phyloP scores from a whole-genome alignment of 441 rosid species.

The Geranium incanum region DNA sequence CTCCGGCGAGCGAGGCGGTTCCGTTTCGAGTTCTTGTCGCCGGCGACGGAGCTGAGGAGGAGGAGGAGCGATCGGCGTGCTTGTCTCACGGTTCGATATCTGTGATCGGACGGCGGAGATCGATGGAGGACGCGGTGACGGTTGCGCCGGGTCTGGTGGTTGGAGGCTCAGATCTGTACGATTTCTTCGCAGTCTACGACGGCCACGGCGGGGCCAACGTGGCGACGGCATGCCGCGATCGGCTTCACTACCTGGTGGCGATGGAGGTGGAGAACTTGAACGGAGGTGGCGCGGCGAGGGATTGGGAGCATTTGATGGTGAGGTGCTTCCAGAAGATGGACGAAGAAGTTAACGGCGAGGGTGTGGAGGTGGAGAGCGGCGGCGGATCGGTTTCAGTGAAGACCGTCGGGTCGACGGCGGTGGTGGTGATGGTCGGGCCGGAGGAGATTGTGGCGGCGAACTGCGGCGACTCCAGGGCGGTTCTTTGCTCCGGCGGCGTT shows the following conservation, averaged over 20 bases:
- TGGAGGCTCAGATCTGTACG: constrained; percentile 22
- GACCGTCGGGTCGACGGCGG: constrained; percentile 26
- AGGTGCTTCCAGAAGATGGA: constrained; percentile 33
- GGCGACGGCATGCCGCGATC: constrained; percentile 22
- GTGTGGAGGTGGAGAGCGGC: neutral
- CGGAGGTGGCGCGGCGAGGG: constrained; percentile 10
- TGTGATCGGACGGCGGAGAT: constrained; percentile 31
- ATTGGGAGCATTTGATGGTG: constrained; percentile 29
- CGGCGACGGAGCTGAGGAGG: neutral
- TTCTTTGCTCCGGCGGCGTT: constrained; percentile 19
- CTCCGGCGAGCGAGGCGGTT: neutral
- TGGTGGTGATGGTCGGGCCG: constrained; percentile 30
- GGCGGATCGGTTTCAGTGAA: neutral
- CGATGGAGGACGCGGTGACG: constrained; percentile 32
- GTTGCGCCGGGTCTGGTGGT: constrained; percentile 18
- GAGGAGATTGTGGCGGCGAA: constrained; percentile 29
- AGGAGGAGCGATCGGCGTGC: neutral
- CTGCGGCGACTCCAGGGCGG: constrained; percentile 33
- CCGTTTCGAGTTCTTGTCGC: neutral
- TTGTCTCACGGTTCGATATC: constrained; percentile 30
- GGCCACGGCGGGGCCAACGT: constrained; percentile 31
- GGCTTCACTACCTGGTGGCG: constrained; percentile 29
- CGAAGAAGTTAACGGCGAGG: constrained; percentile 20
- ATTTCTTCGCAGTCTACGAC: constrained; percentile 33
- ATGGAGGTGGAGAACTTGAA: constrained; percentile 21